phyloP scores from a whole-genome alignment of 2,329 filamentous ascomycete genomes.

The Paraphoma sp. region DNA sequence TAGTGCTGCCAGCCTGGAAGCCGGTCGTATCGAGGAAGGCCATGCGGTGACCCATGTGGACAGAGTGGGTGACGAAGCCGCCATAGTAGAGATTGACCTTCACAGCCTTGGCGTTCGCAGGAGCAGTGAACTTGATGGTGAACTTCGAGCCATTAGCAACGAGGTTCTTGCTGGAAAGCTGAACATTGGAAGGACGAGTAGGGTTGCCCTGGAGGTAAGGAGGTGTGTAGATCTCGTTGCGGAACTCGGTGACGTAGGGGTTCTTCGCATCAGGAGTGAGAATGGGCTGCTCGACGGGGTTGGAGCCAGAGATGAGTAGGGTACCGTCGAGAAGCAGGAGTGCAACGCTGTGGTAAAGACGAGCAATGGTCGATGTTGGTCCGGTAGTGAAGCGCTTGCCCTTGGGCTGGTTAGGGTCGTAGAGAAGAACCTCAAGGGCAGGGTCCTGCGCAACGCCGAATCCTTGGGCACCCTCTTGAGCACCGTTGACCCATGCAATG shows the following conservation, averaged over 20 bases:
- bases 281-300: constrained; percentile 65
- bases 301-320: constrained; percentile 65
- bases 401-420: constrained; percentile 60
- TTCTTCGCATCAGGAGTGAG: constrained; percentile 53
- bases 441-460: constrained; percentile 64
- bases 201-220: constrained; percentile 64
- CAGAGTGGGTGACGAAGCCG: constrained; percentile 66
- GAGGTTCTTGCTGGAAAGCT: constrained; percentile 54
- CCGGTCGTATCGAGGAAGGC: constrained; percentile 59
- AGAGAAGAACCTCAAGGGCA: constrained; percentile 63
- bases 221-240: constrained; percentile 67
- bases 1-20: constrained; percentile 51
- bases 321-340: constrained; percentile 66
- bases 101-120: constrained; percentile 50
- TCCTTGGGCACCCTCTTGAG: constrained; percentile 64
- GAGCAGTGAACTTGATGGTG: constrained; percentile 56
- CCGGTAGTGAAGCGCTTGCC: constrained; percentile 60
- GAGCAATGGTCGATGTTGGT: constrained; percentile 52
- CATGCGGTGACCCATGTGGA: constrained; percentile 69
- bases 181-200: constrained; percentile 58
- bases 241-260: constrained; percentile 66
- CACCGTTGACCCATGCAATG: constrained; percentile 68
- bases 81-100: constrained; percentile 64
- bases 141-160: constrained; percentile 54
- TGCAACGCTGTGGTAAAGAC: constrained; percentile 67